These are phyloP conservation scores for Populus hybrid DNA, from an alignment of 441 rosid genomes.

Conservation along the genomic window DNA sequence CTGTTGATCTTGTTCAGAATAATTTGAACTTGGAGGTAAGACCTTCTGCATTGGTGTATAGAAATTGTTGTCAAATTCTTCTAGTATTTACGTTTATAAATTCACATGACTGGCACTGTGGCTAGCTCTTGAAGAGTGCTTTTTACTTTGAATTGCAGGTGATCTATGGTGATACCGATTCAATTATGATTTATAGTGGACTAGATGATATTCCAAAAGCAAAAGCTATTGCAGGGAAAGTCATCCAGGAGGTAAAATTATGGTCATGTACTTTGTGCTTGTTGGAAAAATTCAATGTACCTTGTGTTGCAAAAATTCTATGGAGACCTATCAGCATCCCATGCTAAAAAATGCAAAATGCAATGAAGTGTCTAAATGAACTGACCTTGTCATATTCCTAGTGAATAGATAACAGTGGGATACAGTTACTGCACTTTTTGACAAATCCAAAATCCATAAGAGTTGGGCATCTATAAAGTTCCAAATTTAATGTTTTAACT, in stretches of 20 bases:
- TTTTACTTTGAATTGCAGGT: constrained; percentile 55
- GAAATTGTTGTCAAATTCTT: constrained; percentile 13
- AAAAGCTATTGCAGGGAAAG: constrained; percentile 71
- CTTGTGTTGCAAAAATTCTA: not conserved
- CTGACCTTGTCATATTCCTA: not conserved
- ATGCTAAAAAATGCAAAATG: not conserved
- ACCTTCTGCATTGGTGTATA: constrained; percentile 23
- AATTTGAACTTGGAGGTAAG: constrained; percentile 85
- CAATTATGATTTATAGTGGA: constrained; percentile 97
- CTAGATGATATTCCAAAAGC: constrained; percentile 77
- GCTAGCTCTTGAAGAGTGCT: constrained; percentile 19
- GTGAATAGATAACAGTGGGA: not conserved
- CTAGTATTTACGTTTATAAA: constrained; percentile 16
- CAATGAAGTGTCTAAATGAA: not conserved
- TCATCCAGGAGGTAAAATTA: constrained; percentile 78
- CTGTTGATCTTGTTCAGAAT: constrained; percentile 93
- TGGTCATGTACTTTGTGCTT: constrained; percentile 2
- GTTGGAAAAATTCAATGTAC: not conserved
- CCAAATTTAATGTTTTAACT: too few species aligned
- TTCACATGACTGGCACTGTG: constrained; percentile 11
- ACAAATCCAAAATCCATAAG: not conserved
- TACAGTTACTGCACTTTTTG: not conserved
- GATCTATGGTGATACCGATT: constrained; percentile 97
- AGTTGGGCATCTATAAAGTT: not conserved
- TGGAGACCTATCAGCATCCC: not conserved